Percentiles rank a stretch among this genome's conserved stretches.
Conservation (phyloP, 345 rosid genomes). For the Sisymbrium irio region DNA sequence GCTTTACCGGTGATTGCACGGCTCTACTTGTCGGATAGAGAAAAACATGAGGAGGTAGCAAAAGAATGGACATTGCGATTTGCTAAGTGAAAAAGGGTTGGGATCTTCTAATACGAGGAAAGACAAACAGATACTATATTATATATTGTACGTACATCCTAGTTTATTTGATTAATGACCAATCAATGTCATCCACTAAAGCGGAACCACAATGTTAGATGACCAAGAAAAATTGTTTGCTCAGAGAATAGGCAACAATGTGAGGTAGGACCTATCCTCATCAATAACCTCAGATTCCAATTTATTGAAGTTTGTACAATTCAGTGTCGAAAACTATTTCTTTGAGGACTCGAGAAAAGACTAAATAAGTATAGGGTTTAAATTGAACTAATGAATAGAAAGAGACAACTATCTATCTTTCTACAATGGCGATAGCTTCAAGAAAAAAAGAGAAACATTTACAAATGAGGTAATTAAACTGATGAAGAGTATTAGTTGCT, state of each 20-base stretch:
- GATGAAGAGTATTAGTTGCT: constrained; percentile 33
- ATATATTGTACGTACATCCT: constrained; percentile 12
- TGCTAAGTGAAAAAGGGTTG: constrained; percentile 51
- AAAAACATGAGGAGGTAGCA: constrained; percentile 77
- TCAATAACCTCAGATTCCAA: constrained; percentile 1
- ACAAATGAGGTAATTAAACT: constrained; percentile 14
- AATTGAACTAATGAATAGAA: not conserved
- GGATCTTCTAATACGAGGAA: constrained; percentile 10
- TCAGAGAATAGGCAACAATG: constrained; percentile 21
- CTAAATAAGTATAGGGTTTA: not conserved
- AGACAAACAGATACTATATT: not conserved
- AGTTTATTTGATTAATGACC: constrained; percentile 11
- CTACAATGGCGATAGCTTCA: not conserved
- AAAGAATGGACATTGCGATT: constrained; percentile 87
- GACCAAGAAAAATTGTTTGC: constrained; percentile 15
- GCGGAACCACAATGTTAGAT: constrained; percentile 33
- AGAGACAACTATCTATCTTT: not conserved
- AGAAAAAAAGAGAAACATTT: not conserved
- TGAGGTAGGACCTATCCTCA: constrained; percentile 31
- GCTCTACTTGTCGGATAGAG: constrained; percentile 67
- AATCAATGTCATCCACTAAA: constrained; percentile 17
- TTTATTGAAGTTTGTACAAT: constrained; percentile 24
- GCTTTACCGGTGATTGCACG: constrained; percentile 59
- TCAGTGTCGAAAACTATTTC: not conserved
- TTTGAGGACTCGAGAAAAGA: not conserved